Evolutionary conservation across 305 asterid genomes (phyloP).

Genomic region (Andrographis paniculata): DNA sequence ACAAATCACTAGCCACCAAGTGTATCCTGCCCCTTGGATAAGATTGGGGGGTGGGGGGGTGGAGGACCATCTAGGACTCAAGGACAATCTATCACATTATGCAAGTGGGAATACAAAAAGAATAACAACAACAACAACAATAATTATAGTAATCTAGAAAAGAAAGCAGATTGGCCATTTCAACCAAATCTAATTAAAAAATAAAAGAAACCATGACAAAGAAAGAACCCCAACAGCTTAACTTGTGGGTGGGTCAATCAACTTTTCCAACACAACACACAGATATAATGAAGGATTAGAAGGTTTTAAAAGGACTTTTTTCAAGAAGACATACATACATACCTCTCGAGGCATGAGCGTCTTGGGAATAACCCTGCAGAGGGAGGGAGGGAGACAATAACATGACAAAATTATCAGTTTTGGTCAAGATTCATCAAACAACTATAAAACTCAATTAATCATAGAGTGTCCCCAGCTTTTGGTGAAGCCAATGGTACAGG

Average conservation of each 20-base stretch:
- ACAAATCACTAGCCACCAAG: constrained; percentile 22
- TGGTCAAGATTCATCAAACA: constrained; percentile 18
- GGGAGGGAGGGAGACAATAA: constrained; percentile 51
- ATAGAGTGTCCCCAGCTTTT: constrained; percentile 12
- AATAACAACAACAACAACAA: constrained; percentile 1
- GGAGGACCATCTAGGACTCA: constrained; percentile 24
- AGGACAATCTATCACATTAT: constrained; percentile 9
- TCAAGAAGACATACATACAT: constrained; percentile 31
- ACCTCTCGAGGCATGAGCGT: constrained; percentile 99
- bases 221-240: too few relatives aligned
- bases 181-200: neutral
- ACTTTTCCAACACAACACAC: too few relatives aligned
- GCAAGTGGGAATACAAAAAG: neutral
- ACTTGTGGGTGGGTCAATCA: too few relatives aligned
- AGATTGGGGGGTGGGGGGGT: too few relatives aligned
- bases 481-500: too few relatives aligned
- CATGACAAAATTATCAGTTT: constrained; percentile 53
- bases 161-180: constrained; percentile 4
- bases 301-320: constrained; percentile 21
- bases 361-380: constrained; percentile 98
- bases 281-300: neutral
- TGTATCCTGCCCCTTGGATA: constrained; percentile 29
- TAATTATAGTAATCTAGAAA: neutral
- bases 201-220: neutral
- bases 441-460: constrained; percentile 19